phyloP scores from a whole-genome alignment of 169 alveolate species.

The Plasmodium gallinaceum region DNA sequence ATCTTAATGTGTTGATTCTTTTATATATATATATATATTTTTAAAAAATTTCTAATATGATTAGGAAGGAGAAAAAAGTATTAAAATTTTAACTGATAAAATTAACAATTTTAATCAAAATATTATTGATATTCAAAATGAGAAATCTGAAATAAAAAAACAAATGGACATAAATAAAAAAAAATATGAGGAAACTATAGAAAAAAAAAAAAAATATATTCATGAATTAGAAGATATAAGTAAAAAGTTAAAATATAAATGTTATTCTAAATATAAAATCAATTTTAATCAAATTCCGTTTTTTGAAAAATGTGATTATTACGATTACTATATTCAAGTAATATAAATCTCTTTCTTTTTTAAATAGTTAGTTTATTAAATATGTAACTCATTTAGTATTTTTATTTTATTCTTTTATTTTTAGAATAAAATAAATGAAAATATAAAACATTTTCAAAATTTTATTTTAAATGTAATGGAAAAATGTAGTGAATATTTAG shows the following conservation, averaged over 20 bases:
- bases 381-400: background rate
- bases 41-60: background rate
- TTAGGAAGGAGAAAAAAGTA: constrained; percentile 46
- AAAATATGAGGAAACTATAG: constrained; percentile 18
- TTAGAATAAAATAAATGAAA: constrained; percentile 35
- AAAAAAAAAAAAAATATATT: constrained; percentile 29
- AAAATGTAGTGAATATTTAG: constrained; percentile 12
- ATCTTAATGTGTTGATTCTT: background rate
- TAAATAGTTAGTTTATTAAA: background rate
- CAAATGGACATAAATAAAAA: constrained; percentile 34
- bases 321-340: constrained; percentile 48
- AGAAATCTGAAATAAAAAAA: constrained; percentile 36
- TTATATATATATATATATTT: constrained; percentile 17
- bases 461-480: constrained; percentile 30
- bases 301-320: constrained; percentile 7
- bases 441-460: constrained; percentile 8
- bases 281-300: constrained; percentile 51
- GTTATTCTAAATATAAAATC: constrained; percentile 36
- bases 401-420: background rate
- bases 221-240: constrained; percentile 16
- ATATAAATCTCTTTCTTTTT: background rate
- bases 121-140: constrained; percentile 7
- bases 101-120: constrained; percentile 1
- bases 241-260: constrained; percentile 31
- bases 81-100: constrained; percentile 33